Evolutionary conservation across 768 basidiomycete species (phyloP), one percentile per base, ranked within the genome.

Genomic region (Gloeopeniophorella convolvens): DNA sequence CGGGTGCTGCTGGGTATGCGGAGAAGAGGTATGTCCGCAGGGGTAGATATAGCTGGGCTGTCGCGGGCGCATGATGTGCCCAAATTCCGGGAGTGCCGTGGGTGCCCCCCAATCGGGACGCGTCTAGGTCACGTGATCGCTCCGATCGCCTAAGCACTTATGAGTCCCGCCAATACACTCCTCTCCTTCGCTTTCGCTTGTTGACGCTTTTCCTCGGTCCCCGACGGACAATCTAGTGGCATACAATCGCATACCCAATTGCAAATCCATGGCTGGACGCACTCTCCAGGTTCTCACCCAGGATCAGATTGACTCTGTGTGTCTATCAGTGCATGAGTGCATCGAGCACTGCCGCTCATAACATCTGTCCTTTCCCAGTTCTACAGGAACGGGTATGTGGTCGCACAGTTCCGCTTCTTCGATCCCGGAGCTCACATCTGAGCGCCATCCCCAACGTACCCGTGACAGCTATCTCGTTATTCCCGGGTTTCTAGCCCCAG

Each of bases 391-490:
- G 83, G 82, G 83, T 80, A 48, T 48, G 75, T 47, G n/a, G 23
- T 15, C 26, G 12, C 18, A 26, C 60, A 15, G 15, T 31, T 37
- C 12, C 12, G 15, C 15, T 12, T 26, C n/a, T 2, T 9, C 3
- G 30, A 34, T n/a, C 7, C 15, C 7, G 42, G 20, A 18, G 18
- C 9, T 16, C 11, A 5, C 6, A 4, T 26, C n/a, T n/a, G n/a
- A n/a, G n/a, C n/a, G n/a, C n/a, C n/a, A n/a, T 27, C 33, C 11
- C 23, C 9, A 27, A 27, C 33, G 1, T 42, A 24, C 3, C 0
- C 15, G 15, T 50, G 33, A 41, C 45, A 92, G 92, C 36, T 95
- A 94, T 59, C 75, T 96, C 34, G 67, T 89, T 46, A 61, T 99
- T 34, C 85, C 84, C 0, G 68, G 68, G 11, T 98, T 98, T 67